A percentile compares a stretch with the other conserved stretches of the same genome.
These are phyloP conservation scores for Annona cherimola DNA, from an alignment of 164 flowering plant genomes.

Conservation along the genomic window DNA sequence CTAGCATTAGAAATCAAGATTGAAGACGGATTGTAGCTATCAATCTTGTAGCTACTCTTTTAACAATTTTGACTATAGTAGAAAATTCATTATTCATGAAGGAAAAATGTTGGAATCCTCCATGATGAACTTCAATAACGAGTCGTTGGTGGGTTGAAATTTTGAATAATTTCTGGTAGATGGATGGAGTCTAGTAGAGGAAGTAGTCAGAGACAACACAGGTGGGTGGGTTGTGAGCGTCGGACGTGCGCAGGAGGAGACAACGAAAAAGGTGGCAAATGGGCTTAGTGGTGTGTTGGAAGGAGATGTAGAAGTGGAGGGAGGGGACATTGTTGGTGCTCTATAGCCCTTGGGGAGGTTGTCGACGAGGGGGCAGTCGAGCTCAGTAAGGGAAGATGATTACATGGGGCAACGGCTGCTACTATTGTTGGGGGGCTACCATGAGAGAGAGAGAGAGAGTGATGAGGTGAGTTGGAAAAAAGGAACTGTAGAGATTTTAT, in stretches of 20 bases:
- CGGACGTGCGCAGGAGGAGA: conserved; percentile 12
- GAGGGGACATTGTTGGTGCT: conserved; percentile 32
- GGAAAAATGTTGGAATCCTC: too few relatives aligned
- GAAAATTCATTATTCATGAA: too few relatives aligned
- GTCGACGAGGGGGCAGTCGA: conserved; percentile 23
- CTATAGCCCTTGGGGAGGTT: conserved; percentile 25
- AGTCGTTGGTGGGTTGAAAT: background rate
- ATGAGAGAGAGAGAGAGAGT: too few relatives aligned
- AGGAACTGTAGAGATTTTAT: too few relatives aligned
- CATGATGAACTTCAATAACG: background rate
- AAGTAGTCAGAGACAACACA: conserved; percentile 39
- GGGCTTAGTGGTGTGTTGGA: conserved; percentile 14
- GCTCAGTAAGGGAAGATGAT: conserved; percentile 26
- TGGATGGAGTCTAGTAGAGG: conserved; percentile 28
- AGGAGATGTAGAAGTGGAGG: conserved; percentile 12
- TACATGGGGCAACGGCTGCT: conserved; percentile 9
- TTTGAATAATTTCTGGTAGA: conserved; percentile 4
- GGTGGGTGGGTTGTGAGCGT: conserved; percentile 18
- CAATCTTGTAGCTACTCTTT: too few relatives aligned
- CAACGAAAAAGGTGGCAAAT: conserved; percentile 22
- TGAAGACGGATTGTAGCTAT: too few relatives aligned
- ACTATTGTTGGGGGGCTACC: too few relatives aligned
- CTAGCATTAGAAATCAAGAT: too few relatives aligned
- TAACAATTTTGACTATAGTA: too few relatives aligned
- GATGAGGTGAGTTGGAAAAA: too few relatives aligned